Evolutionary conservation across 1,284 basidiomycete genomes (phyloP).

Genomic region (Microstroma glucosiphilum): DNA sequence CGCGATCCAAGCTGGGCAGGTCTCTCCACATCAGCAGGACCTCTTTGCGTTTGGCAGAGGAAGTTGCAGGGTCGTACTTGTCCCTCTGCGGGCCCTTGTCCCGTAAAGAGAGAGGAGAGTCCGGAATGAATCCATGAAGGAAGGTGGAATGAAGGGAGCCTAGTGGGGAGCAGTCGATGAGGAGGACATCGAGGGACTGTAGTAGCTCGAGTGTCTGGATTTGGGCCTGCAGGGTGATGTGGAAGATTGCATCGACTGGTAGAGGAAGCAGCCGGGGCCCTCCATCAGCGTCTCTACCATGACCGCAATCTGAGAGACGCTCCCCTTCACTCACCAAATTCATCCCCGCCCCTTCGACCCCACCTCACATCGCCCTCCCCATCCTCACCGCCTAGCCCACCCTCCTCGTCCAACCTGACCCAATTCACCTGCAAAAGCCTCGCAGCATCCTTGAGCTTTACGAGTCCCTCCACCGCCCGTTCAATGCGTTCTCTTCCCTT

Average conservation of each 20-base stretch:
- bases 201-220: background rate
- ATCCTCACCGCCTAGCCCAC: too few relatives aligned
- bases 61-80: conserved; percentile 1
- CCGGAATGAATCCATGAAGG: background rate
- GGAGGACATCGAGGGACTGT: background rate
- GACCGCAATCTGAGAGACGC: background rate
- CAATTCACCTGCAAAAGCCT: background rate
- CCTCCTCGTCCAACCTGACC: conserved; percentile 1
- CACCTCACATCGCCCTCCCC: background rate
- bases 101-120: background rate
- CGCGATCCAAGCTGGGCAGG: background rate
- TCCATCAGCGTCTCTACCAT: background rate
- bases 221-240: conserved; percentile 1
- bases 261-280: conserved; percentile 53
- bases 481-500: background rate
- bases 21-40: background rate
- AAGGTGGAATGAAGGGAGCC: background rate
- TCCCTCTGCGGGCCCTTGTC: background rate
- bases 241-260: conserved; percentile 60
- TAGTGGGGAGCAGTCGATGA: conserved; percentile 4
- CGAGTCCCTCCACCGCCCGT: background rate
- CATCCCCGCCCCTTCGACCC: background rate
- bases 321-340: background rate
- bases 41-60: conserved; percentile 2
- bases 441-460: background rate